A percentile compares a stretch with the other conserved stretches of the same genome.
Evolutionary conservation across 2,329 filamentous ascomycete species (phyloP).

Genomic region (Myriosclerotinia scirpicola): DNA sequence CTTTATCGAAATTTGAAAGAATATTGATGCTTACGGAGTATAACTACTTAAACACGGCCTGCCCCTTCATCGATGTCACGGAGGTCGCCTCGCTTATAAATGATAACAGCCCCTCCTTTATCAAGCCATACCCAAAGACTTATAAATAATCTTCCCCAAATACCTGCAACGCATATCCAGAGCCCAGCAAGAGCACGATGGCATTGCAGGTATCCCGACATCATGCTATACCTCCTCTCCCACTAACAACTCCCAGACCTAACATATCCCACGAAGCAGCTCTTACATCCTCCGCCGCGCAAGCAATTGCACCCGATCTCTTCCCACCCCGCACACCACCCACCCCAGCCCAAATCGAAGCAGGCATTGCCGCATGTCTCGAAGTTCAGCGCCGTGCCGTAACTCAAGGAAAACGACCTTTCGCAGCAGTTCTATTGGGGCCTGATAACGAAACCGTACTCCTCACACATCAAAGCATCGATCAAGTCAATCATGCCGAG

Average conservation of each 20-base stretch:
- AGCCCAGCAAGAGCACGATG: background rate
- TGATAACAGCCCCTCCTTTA: constrained; percentile 6
- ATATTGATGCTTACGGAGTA: too few relatives aligned
- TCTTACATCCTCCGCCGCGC: constrained; percentile 33
- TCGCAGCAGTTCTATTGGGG: constrained; percentile 49
- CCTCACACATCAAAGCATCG: constrained; percentile 51
- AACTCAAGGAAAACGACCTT: constrained; percentile 50
- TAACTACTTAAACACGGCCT: background rate
- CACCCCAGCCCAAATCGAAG: constrained; percentile 44
- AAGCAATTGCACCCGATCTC: constrained; percentile 35
- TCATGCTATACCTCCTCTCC: constrained; percentile 21
- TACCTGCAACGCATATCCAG: background rate
- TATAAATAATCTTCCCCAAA: background rate
- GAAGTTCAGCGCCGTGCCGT: constrained; percentile 47
- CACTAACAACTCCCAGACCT: background rate
- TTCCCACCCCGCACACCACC: constrained; percentile 44
- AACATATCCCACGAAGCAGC: constrained; percentile 36
- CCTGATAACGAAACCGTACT: constrained; percentile 52
- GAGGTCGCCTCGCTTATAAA: constrained; percentile 4
- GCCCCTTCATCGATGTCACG: background rate
- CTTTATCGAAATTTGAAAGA: background rate
- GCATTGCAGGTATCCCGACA: constrained; percentile 24
- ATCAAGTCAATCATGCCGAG: constrained; percentile 55
- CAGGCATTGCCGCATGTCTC: constrained; percentile 45
- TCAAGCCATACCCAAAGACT: background rate